Evolutionary conservation across 2,329 filamentous ascomycete species (phyloP), one percentile per base, ranked within the genome.

Genomic region (Trichoderma brevicompactum): DNA sequence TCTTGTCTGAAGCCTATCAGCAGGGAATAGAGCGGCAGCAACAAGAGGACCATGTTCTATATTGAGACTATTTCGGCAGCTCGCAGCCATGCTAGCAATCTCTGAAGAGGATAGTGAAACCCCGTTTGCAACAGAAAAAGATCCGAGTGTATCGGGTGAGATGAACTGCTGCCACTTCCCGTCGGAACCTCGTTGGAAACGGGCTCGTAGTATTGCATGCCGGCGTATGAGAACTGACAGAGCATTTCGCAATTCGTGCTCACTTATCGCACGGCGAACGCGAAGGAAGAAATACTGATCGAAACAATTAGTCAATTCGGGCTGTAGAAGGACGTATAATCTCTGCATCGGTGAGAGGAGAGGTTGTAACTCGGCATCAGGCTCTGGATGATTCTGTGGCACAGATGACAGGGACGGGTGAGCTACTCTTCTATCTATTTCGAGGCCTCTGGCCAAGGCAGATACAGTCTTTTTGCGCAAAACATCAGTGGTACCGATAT

Each of bases 271-370:
- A 32, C 7, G n/a, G 13, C 17, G 55, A 15, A 65, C 15, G 17
- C 54, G 53, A 23, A 65, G 64, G 38, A 61, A 54, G 49, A 65
- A 65, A 23, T 34, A n/a, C 34, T 65, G 64, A n/a, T 65, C 64
- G 52, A 65, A 65, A 36, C 46, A 62, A 5, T 13, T 17, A 9
- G 17, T 48, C 6, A 40, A 34, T 23, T 65, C 13, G 15, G 41
- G 32, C 28, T 60, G 23, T 28, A 28, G 23, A 28, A 3, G 23
- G 23, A 5, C 23, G 23, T 28, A 28, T 28, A 28, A 28, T 28
- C 23, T 28, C 23, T 28, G 23, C 23, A 28, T 28, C 23, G 23
- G 23, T 28, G 23, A 28, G 23, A 28, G 23, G 5, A 28, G 2
- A 28, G 23, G 23, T 28, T 28, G 23, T 28, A 28, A 5, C 23